Evolutionary conservation across 2,329 filamentous ascomycete species (phyloP).

Genomic region (Myrmaecium sp.): DNA sequence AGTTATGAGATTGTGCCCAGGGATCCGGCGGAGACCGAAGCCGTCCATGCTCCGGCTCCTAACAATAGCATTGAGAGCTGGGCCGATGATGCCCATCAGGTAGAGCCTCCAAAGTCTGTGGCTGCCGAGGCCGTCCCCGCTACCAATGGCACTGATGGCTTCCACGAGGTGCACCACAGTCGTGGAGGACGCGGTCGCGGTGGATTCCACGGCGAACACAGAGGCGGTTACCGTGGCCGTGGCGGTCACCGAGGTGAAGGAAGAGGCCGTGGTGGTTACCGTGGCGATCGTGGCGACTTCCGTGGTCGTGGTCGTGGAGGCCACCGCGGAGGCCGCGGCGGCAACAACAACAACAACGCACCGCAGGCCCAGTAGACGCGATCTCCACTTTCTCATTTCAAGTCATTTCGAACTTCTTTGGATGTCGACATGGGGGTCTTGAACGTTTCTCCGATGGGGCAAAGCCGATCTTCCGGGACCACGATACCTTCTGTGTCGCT

Average conservation of each 20-base stretch:
- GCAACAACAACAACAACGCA: conserved; percentile 11
- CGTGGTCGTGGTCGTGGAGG: conserved; percentile 32
- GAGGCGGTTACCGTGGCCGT: conserved; percentile 36
- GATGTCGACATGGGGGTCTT: too few relatives aligned
- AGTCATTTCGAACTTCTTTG: too few relatives aligned
- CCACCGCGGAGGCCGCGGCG: conserved; percentile 26
- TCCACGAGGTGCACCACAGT: conserved; percentile 45
- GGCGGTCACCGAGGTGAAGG: conserved; percentile 21
- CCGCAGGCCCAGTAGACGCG: conserved; percentile 4
- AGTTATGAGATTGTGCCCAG: conserved; percentile 62
- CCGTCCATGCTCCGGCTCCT: conserved; percentile 31
- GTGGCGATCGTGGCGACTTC: conserved; percentile 12
- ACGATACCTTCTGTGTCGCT: too few relatives aligned
- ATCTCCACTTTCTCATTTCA: too few relatives aligned
- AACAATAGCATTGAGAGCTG: conserved; percentile 57
- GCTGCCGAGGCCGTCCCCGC: conserved; percentile 9
- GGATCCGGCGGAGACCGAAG: conserved; percentile 58
- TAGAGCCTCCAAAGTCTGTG: conserved; percentile 11
- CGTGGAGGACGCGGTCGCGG: conserved; percentile 33
- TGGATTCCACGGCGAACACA: conserved; percentile 24
- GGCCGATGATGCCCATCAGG: conserved; percentile 53
- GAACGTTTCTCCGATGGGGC: too few relatives aligned
- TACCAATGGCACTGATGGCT: conserved; percentile 41
- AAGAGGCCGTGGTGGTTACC: conserved; percentile 18
- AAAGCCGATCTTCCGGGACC: too few relatives aligned